Percentiles rank a stretch among this genome's conserved stretches.
These are phyloP conservation scores for Monotropa hypopitys DNA, from an alignment of 179 eudicot genomes.

Conservation along the genomic window DNA sequence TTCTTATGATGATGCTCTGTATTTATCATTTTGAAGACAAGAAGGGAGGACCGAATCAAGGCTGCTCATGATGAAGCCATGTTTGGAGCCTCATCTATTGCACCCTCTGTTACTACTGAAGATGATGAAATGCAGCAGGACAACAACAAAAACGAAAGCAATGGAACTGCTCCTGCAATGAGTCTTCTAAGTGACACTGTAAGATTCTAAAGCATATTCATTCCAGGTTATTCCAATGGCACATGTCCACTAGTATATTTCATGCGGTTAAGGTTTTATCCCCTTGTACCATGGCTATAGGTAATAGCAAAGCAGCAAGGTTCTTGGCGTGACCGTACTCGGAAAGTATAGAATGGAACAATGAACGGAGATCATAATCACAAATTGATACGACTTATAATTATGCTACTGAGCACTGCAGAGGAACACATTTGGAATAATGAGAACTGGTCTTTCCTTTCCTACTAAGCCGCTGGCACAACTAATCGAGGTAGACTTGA, in stretches of 20 bases:
- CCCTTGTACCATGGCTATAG: constrained; percentile 17
- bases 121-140: constrained; percentile 31
- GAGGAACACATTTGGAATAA: background rate
- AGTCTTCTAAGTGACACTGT: constrained; percentile 69
- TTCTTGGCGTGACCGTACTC: constrained; percentile 88
- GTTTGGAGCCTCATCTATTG: constrained; percentile 57
- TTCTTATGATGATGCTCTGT: background rate
- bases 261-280: background rate
- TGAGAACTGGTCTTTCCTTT: background rate
- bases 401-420: background rate
- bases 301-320: constrained; percentile 58
- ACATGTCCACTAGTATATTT: background rate
- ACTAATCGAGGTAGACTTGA: background rate
- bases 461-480: background rate
- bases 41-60: constrained; percentile 51
- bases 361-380: background rate
- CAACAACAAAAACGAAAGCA: constrained; percentile 12
- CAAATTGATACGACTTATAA: background rate
- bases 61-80: constrained; percentile 86
- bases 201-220: background rate
- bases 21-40: constrained; percentile 32
- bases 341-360: constrained; percentile 20
- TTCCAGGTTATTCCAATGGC: background rate
- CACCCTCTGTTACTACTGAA: constrained; percentile 27
- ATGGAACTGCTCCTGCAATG: constrained; percentile 21